phyloP scores from a whole-genome alignment of 495 filamentous ascomycete genomes.

The Usnea hakonensis region DNA sequence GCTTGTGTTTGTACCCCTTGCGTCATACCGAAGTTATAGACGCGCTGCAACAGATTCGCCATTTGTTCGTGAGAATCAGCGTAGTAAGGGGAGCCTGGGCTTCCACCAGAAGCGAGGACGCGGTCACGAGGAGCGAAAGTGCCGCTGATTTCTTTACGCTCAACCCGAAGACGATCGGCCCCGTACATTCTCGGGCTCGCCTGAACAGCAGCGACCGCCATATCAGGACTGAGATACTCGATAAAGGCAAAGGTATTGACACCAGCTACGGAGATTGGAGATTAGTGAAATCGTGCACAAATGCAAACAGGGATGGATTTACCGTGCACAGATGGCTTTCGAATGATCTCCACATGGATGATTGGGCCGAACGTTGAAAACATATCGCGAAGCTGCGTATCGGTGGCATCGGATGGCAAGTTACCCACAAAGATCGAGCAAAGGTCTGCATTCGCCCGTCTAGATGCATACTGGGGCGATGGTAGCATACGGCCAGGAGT shows the following conservation, averaged over 20 bases:
- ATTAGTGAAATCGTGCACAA: slow-evolving; percentile 1
- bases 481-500: slow-evolving; percentile 11
- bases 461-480: slow-evolving; percentile 8
- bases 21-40: slow-evolving; percentile 22
- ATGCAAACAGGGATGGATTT: slow-evolving; percentile 13
- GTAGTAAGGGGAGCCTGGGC: slow-evolving; percentile 12
- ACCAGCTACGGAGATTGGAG: slow-evolving; percentile 16
- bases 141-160: slow-evolving; percentile 23
- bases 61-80: slow-evolving; percentile 16
- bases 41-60: slow-evolving; percentile 21
- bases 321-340: slow-evolving; percentile 28
- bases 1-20: slow-evolving; percentile 20
- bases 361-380: slow-evolving; percentile 38
- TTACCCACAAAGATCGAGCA: slow-evolving; percentile 47
- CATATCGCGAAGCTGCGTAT: slow-evolving; percentile 32
- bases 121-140: slow-evolving; percentile 16
- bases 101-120: slow-evolving; percentile 8
- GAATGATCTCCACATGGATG: slow-evolving; percentile 35
- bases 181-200: slow-evolving; percentile 12
- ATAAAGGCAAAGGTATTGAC: slow-evolving; percentile 47
- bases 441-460: slow-evolving; percentile 33
- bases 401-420: slow-evolving; percentile 34
- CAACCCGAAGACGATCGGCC: slow-evolving; percentile 23
- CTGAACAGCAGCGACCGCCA: slow-evolving; percentile 35
- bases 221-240: slow-evolving; percentile 34